Evolutionary conservation across 768 basidiomycete genomes (phyloP).

Genomic region (Pulveroboletus ravenelii): DNA sequence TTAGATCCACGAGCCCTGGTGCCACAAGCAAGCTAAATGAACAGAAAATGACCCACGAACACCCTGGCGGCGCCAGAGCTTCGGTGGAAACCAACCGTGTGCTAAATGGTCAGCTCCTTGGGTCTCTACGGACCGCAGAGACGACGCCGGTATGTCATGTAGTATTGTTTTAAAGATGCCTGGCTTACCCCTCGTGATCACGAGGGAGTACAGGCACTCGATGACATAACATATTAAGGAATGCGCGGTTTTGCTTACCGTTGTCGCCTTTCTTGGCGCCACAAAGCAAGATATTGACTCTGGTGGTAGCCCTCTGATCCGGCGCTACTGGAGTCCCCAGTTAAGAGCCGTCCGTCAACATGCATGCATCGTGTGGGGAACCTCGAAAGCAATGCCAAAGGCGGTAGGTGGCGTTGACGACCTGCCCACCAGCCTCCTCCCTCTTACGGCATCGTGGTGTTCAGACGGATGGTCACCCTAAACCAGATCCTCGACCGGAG

Average conservation of each 20-base stretch:
- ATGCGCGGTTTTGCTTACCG: conserved; percentile 30
- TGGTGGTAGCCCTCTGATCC: conserved; percentile 63
- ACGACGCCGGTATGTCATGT: not conserved
- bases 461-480: conserved; percentile 47
- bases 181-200: conserved; percentile 28
- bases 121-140: conserved; percentile 45
- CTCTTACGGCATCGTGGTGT: conserved; percentile 39
- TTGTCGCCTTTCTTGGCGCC: conserved; percentile 43
- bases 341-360: conserved; percentile 22
- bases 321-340: conserved; percentile 54
- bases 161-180: not conserved
- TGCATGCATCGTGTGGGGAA: conserved; percentile 2
- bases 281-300: conserved; percentile 59
- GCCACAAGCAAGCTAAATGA: conserved; percentile 59
- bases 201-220: conserved; percentile 36
- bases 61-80: conserved; percentile 59
- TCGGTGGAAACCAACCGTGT: conserved; percentile 57
- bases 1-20: conserved; percentile 39
- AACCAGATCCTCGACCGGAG: conserved; percentile 40
- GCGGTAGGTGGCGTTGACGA: conserved; percentile 50
- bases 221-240: not conserved
- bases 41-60: conserved; percentile 61
- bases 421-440: conserved; percentile 30
- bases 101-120: conserved; percentile 49
- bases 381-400: conserved; percentile 61